Base-by-base conservation (phyloP, 1,139 yeast species). In the Kodamaea plutei region DNA sequence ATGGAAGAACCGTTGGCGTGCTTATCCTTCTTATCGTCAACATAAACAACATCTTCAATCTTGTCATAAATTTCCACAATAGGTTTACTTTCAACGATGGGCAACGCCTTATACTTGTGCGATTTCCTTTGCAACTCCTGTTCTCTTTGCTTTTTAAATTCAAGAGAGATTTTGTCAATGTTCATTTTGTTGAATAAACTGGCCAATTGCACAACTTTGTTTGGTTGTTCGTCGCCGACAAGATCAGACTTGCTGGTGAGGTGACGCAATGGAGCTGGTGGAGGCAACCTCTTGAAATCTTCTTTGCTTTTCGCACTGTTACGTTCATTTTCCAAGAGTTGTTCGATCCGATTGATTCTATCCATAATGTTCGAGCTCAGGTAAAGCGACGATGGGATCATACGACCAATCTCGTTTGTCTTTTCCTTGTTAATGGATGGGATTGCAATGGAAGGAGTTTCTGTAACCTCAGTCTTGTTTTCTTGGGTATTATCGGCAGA, bases 51-150 rank as follows among this genome's bases (percentile, higher is more conserved):
- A 57, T 88, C 96, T 43, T 82, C 82, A 21, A 87, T 93, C 48
- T 85, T 83, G 44, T 85, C 82, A 54, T 84, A 91, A 17, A 93
- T 84, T 46, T 89, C 96, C 17, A 89, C 97, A 35, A 85, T 83
- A 0, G 98, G 97, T 39, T 75, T 79, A 4, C 94, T 80, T 3
- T 79, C 76, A 15, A 81, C 79, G 35, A 87, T 76, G 1, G 93
- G 91, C 20, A 73, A 66, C 0, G 95, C 94, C 33, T 82, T 72
- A 40, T 79, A 81, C 37, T 84, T 75, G 37, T 76, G 75, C 15
- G 71, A 73, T 41, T 82, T 76, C 37, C 70, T 65, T 33, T 58
- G 53, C 40, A 89, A 69, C 50, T 88, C 96, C 33, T 73, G 62
- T 40, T 88, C 95, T 48, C 97, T 75, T 49, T 89, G 95, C 44